Conservation (phyloP, 495 filamentous ascomycete species). For the Penicillium dipodomyicola region DNA sequence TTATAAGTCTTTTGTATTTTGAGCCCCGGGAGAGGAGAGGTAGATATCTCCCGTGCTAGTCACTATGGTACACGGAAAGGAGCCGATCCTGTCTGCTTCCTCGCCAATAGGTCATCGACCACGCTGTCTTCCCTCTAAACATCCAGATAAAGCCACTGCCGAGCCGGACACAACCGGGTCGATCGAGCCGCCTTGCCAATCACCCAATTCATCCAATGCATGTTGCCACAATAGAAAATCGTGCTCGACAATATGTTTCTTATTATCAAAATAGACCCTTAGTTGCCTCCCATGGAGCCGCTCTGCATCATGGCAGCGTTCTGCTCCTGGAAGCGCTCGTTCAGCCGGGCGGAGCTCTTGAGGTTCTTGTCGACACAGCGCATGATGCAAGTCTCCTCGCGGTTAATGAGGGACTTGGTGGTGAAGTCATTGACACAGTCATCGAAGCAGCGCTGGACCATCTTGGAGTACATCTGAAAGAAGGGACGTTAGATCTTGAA, state of each 20-base stretch:
- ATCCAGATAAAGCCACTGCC: not conserved
- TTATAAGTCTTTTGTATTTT: conserved; percentile 19
- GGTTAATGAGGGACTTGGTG: conserved; percentile 81
- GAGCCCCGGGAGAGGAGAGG: conserved; percentile 8
- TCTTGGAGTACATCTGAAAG: conserved; percentile 87
- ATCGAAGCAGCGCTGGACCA: conserved; percentile 94
- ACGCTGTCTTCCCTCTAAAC: not conserved
- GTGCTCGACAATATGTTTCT: not conserved
- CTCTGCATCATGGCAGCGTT: conserved; percentile 82
- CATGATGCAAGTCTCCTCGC: conserved; percentile 86
- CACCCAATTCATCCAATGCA: not conserved
- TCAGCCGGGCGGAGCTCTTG: conserved; percentile 79
- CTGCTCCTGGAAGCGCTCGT: conserved; percentile 91
- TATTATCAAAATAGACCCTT: conserved; percentile 1
- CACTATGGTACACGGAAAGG: conserved; percentile 32
- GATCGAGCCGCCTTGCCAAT: not conserved
- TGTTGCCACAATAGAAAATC: not conserved
- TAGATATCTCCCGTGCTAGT: conserved; percentile 16
- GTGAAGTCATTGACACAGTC: conserved; percentile 98
- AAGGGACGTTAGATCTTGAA: conserved; percentile 2
- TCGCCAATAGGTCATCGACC: conserved; percentile 11
- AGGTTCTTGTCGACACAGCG: conserved; percentile 95
- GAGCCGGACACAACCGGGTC: not conserved
- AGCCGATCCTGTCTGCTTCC: conserved; percentile 15
- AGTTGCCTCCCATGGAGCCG: conserved; percentile 52